phyloP scores from a whole-genome alignment of 2,329 filamentous ascomycete genomes.

The Apiospora sp. region DNA sequence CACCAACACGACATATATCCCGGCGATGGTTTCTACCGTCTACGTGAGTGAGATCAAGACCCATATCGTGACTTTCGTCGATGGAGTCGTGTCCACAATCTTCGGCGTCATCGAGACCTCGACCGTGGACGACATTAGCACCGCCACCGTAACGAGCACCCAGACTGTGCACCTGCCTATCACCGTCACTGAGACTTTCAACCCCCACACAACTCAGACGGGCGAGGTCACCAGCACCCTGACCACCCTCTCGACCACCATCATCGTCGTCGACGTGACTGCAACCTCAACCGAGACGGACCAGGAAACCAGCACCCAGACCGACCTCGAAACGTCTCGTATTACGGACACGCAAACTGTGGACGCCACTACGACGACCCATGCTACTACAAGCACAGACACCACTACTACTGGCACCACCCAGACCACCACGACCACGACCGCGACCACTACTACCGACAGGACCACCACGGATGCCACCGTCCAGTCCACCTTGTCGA shows the following conservation, averaged over 20 bases:
- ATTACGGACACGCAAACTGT: not conserved
- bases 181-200: not conserved
- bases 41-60: not conserved
- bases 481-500: not conserved
- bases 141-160: not conserved
- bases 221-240: not conserved
- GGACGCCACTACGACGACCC: not conserved
- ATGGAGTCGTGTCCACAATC: not conserved
- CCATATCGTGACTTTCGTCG: not conserved
- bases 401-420: not conserved
- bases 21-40: not conserved
- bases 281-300: not conserved
- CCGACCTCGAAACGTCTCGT: no score
- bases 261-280: not conserved
- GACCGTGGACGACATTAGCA: not conserved
- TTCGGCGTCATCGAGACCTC: not conserved
- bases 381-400: not conserved
- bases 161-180: not conserved
- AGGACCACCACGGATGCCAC: not conserved
- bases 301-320: not conserved
- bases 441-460: not conserved
- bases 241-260: not conserved
- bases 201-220: not conserved
- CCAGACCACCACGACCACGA: not conserved
- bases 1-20: not conserved